Evolutionary conservation across 2,329 filamentous ascomycete species (phyloP), one percentile per base, ranked within the genome.

Genomic region (Aspergillus eucalypticola): DNA sequence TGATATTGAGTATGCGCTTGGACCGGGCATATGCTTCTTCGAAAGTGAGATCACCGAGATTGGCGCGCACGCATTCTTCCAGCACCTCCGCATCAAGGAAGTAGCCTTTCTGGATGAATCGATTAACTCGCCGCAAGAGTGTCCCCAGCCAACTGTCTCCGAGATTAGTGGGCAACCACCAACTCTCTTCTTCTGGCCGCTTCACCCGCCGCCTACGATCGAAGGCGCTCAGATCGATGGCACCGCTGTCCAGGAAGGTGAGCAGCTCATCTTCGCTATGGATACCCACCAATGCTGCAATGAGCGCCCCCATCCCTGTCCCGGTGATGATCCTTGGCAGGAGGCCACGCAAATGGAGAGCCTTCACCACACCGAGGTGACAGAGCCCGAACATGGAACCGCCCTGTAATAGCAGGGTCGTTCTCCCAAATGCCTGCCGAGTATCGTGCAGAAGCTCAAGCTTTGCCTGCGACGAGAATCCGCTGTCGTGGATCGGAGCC

Each of bases 341-440:
- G 15, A 97, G 78, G 0, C 91, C 91, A 27, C 90, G 86, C 38
- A 92, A 78, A 75, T 93, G 91, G 42, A 97, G 79, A 2, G 92
- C 92, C 72, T 94, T 96, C 41, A 96, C 90, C 5, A 97, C 92
- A 6, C 93, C 93, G 4, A 97, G 76, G 75, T 97, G 94, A 69
- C 91, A 96, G 8, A 96, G 79, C 2, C 93, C 93, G 69, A 97
- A 96, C 60, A 96, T 94, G 44, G 92, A 90, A 13, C 94, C 93
- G 51, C 93, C 93, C 73, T 97, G 92, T 1, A 97, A 78, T 4
- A 97, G 89, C 23, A 97, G 82, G 0, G 90, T 92, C 58, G 89
- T 95, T 65, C 92, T 84, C 8, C 93, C 94, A 76, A 96, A 96
- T 0, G 92, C 91, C 73, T 95, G 91, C 10, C 93, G 84, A 8